Evolutionary conservation across 2,329 filamentous ascomycete species (phyloP), one percentile per base, ranked within the genome.

Genomic region (Reticulascus tulasneorum): DNA sequence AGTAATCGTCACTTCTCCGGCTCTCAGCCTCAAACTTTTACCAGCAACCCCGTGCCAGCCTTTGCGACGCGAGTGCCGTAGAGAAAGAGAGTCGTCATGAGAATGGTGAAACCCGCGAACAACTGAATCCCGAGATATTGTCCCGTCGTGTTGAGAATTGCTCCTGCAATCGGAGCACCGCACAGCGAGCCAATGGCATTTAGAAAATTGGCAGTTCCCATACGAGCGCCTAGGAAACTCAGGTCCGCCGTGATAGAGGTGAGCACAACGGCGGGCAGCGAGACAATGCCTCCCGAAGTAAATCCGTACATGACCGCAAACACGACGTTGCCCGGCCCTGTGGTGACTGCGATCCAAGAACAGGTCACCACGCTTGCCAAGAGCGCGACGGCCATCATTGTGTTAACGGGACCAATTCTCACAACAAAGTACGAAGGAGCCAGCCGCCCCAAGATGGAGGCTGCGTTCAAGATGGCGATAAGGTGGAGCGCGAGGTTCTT

Each of bases 391-490:
- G 56, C 53, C 11, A 66, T 50, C 41, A 64, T 59, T 2, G 62
- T 58, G 35, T 69, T 62, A 11, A 72, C 44, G 3, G 63, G 53
- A 1, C 68, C 68, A 23, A 66, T 40, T 19, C 49, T 52, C 32
- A 65, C 61, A 0, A 67, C 67, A 5, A 74, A 40, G 7, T 66
- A 57, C 5, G 64, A 64, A 1, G 69, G 71, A 1, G 71, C 48
- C 1, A 75, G 54, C 7, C 73, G 64, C 0, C 73, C 73, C 7
- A 69, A 57, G 7, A 73, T 56, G 1, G 69, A 69, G 1, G 66
- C 62, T 2, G 64, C 69, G 49, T 75, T 76, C 32, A 75, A 60
- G 29, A 76, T 67, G 3, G 72, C 56, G 5, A 76, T 53, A 17
- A 75, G 56, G 40, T 75, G 73, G 12, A 59, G 53, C 2, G 60